Evolutionary conservation across 2,329 filamentous ascomycete genomes (phyloP).

Genomic region (Diaporthe sp.): DNA sequence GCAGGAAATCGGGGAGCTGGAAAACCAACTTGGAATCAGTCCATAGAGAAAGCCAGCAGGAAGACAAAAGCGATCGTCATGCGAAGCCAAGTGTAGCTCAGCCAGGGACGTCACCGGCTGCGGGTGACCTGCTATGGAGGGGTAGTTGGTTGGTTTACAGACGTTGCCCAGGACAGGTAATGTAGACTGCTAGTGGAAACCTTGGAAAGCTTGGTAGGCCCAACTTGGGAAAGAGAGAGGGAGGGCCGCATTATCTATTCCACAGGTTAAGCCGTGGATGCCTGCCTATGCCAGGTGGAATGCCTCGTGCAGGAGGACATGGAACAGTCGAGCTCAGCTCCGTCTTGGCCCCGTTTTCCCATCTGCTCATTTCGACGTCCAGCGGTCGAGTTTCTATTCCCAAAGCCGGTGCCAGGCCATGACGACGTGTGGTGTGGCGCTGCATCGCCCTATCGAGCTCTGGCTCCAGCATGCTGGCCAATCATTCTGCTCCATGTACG

Average conservation of each 20-base stretch:
- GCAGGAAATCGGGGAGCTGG: conserved; percentile 8
- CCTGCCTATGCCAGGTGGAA: neutral
- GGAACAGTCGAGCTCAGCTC: conserved; percentile 12
- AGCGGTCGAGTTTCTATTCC: conserved; percentile 4
- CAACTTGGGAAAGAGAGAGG: neutral
- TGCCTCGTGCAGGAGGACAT: conserved; percentile 1
- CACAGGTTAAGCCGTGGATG: neutral
- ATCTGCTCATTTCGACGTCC: neutral
- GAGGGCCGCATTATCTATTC: neutral
- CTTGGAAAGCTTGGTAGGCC: conserved; percentile 30
- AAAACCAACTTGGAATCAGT: conserved; percentile 9
- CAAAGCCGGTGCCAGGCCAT: neutral
- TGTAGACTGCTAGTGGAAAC: conserved; percentile 19
- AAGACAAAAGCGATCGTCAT: conserved; percentile 21
- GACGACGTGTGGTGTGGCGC: conserved; percentile 23
- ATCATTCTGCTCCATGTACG: neutral
- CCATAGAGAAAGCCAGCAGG: conserved; percentile 3
- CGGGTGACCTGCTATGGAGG: conserved; percentile 16
- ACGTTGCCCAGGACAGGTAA: neutral
- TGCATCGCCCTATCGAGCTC: conserved; percentile 10
- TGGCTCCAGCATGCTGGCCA: conserved; percentile 2
- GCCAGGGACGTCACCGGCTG: conserved; percentile 28
- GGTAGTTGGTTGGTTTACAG: conserved; percentile 15
- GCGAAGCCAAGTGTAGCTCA: conserved; percentile 5
- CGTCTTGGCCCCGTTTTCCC: conserved; percentile 14